Evolutionary conservation across 1,284 basidiomycete species (phyloP).

Genomic region (Salmacisia buchloeana): DNA sequence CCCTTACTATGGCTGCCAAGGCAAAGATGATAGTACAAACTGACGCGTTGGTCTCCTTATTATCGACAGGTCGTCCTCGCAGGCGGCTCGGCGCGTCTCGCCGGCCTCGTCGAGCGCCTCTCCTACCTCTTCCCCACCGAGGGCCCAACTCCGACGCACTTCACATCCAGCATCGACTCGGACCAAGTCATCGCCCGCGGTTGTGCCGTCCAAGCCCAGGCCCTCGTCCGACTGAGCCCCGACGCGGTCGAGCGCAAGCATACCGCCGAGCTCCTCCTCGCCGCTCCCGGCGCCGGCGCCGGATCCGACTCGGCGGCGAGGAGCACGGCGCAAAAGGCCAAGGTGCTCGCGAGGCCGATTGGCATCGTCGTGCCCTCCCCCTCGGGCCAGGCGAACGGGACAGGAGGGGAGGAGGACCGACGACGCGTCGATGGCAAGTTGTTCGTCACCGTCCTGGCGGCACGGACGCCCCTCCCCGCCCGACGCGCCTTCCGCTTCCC

Average conservation of each 20-base stretch:
- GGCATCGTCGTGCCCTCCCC: slow-evolving; percentile 73
- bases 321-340: slow-evolving; percentile 51
- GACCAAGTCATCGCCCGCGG: slow-evolving; percentile 84
- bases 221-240: slow-evolving; percentile 30
- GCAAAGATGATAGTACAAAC: too few species aligned
- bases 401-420: slow-evolving; percentile 40
- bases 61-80: slow-evolving; percentile 66
- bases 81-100: slow-evolving; percentile 78
- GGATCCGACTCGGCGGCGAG: slow-evolving; percentile 30
- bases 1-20: neutral
- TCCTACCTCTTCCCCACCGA: slow-evolving; percentile 66
- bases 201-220: slow-evolving; percentile 73
- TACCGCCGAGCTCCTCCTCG: slow-evolving; percentile 27
- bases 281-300: slow-evolving; percentile 52
- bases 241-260: slow-evolving; percentile 31
- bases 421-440: slow-evolving; percentile 54
- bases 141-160: slow-evolving; percentile 57
- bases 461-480: slow-evolving; percentile 63
- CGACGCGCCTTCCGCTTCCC: slow-evolving; percentile 64
- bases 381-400: slow-evolving; percentile 17
- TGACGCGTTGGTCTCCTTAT: too few species aligned
- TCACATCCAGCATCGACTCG: slow-evolving; percentile 67
- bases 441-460: slow-evolving; percentile 51
- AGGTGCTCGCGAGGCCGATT: slow-evolving; percentile 50
- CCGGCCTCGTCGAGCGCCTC: slow-evolving; percentile 74